Conservation (phyloP, 345 rosid genomes). For the Salix udensis region DNA sequence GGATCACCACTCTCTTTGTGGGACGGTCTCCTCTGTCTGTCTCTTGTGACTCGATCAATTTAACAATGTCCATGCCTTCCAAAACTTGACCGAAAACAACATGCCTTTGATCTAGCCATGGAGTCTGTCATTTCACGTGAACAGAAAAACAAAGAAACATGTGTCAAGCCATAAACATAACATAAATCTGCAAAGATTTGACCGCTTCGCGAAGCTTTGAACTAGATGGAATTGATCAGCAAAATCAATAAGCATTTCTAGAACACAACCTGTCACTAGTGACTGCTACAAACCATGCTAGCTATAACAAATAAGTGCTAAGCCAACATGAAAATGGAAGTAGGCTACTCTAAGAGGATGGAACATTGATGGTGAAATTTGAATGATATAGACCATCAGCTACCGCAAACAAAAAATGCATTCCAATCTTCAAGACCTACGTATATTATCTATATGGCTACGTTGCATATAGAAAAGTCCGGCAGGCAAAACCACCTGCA, state of each 20-base stretch:
- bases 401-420: background rate
- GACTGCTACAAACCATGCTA: background rate
- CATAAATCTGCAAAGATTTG: background rate
- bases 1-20: conserved; percentile 71
- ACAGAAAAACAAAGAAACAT: background rate
- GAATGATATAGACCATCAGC: background rate
- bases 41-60: conserved; percentile 70
- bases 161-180: background rate
- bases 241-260: background rate
- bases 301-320: background rate
- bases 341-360: background rate
- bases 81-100: conserved; percentile 95
- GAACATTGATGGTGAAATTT: background rate
- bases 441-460: background rate
- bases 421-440: background rate
- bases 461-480: background rate
- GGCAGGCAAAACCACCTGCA: background rate
- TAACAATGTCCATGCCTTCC: conserved; percentile 90
- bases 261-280: background rate
- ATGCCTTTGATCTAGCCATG: conserved; percentile 93
- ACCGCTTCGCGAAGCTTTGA: background rate
- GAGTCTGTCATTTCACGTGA: conserved; percentile 55
- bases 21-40: conserved; percentile 98
- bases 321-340: background rate
- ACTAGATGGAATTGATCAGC: background rate